Base-by-base conservation (phyloP, 345 rosid genomes). In the Citrus mangshanensis region DNA sequence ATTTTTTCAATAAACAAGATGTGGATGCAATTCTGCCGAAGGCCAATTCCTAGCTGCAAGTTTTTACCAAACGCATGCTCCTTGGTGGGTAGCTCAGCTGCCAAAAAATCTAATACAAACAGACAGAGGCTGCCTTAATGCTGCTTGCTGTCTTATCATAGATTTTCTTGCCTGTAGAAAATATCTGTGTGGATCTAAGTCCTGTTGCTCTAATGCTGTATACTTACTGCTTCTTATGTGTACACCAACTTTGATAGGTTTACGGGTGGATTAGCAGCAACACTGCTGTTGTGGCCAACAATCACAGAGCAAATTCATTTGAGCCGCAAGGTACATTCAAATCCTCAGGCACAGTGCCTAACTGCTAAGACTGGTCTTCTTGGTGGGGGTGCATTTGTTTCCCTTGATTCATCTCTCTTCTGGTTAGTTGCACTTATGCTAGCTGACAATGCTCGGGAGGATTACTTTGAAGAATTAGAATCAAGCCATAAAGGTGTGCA, bases 281-380 rank as follows among this genome's bases (percentile, higher is more conserved):
- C 94, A 18, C 80, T 94, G 75, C 80, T 92, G 77, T 40, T 91
- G 32, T 92, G 95, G 92, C 95, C 98, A 78, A 94, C 97, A 49
- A 86, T 91, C 63, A 87, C 90, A 28, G 98, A 91, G 86, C 93
- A 91, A 9, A 84, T 92, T 70, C 97, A 91, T 88, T 81, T 85
- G 87, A 78, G 77, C 16, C 84, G 86, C 62, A 92, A 89, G 25
- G 89, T 94, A 21, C 93, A 94, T 77, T 82, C 56, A 46, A 85
- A 87, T 80, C 74, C 82, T 9, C 70, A 82, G 55, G 82, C 89
- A 13, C 78, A n/a, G 8, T 94, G 98, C 88, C 93, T 90, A 34
- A 92, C 98, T 0, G 98, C 98, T 27, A 94, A 92, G 84, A 89
- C 97, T 27, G 97, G 97, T 64, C 84, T 92, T 65, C 87, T 94